Percentiles rank a stretch among this genome's conserved stretches.
phyloP scores from a whole-genome alignment of 225 moss, liverwort and hornwort genomes.

The Thuidium tamariscinum region DNA sequence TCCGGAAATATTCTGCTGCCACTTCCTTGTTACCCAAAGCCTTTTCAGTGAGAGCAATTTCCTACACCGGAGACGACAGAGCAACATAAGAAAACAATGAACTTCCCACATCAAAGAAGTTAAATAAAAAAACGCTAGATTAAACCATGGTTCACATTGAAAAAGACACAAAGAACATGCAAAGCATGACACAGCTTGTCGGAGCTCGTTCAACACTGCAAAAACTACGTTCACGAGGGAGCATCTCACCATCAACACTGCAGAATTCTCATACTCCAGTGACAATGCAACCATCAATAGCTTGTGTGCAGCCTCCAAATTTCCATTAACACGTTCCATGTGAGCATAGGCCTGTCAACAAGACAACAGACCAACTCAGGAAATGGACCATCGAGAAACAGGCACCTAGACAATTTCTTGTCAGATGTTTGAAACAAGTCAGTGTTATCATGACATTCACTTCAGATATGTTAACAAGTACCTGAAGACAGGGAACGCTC shows the following conservation, averaged over 20 bases:
- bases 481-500: constrained; percentile 81
- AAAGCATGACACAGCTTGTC: neutral
- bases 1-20: constrained; percentile 47
- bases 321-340: constrained; percentile 69
- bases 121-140: neutral
- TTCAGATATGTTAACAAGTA: neutral
- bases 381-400: neutral
- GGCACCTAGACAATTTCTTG: neutral
- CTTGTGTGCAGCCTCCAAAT: constrained; percentile 37
- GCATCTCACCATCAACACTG: constrained; percentile 65
- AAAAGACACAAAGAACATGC: neutral
- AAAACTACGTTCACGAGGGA: neutral
- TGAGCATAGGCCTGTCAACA: constrained; percentile 71
- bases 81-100: neutral
- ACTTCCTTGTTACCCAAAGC: constrained; percentile 41
- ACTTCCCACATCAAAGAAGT: neutral
- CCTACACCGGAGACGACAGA: constrained; percentile 19
- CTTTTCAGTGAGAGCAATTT: constrained; percentile 70
- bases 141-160: neutral
- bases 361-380: neutral
- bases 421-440: neutral
- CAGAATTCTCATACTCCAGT: constrained; percentile 49
- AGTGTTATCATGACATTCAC: neutral
- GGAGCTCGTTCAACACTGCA: neutral
- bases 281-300: constrained; percentile 34